phyloP scores from a whole-genome alignment of 2,329 filamentous ascomycete species.

The Lecanicillium sp. region DNA sequence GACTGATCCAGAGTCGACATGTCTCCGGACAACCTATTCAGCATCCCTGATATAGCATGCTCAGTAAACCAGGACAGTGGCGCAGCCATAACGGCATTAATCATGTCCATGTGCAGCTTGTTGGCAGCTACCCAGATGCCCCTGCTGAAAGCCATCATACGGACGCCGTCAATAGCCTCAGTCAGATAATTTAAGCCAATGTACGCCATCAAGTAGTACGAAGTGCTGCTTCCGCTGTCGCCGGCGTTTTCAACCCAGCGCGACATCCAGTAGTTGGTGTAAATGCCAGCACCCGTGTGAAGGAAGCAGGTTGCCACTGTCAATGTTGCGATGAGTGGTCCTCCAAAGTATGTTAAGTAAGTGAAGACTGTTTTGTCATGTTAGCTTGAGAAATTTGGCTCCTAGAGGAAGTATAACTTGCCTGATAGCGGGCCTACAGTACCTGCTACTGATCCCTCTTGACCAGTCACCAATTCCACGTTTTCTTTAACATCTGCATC shows the following conservation, averaged over 20 bases:
- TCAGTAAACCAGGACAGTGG: conserved; percentile 49
- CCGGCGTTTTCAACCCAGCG: conserved; percentile 44
- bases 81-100: conserved; percentile 41
- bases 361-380: conserved; percentile 30
- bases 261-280: conserved; percentile 38
- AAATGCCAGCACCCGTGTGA: conserved; percentile 31
- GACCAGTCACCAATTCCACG: neutral
- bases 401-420: neutral
- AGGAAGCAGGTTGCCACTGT: conserved; percentile 31
- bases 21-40: conserved; percentile 48
- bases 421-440: neutral
- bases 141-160: conserved; percentile 39
- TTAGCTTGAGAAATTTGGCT: neutral
- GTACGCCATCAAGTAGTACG: conserved; percentile 31
- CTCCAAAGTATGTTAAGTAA: conserved; percentile 43
- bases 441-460: neutral
- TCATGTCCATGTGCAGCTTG: conserved; percentile 41
- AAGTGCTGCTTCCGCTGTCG: conserved; percentile 29
- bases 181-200: conserved; percentile 21
- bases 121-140: conserved; percentile 48
- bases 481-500: neutral
- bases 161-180: conserved; percentile 1
- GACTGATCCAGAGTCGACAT: conserved; percentile 41
- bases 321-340: conserved; percentile 29
- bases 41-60: conserved; percentile 40